Base-by-base conservation (phyloP, 495 filamentous ascomycete species). In the Podospora conica region DNA sequence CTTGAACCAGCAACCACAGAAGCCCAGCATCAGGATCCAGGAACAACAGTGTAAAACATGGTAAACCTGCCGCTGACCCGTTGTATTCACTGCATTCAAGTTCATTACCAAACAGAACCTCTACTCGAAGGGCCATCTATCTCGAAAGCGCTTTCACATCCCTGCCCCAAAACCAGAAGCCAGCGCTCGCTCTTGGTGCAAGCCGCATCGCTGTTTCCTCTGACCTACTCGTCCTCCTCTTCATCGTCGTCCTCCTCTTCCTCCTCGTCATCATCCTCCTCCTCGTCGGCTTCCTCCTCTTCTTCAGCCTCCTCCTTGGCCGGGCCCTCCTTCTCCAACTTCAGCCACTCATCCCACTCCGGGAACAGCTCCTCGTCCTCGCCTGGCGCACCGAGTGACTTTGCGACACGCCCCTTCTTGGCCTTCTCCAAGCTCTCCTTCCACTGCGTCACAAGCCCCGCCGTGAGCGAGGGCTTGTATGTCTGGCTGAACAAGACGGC, bases 281-380 rank as follows among this genome's bases (percentile, higher is more conserved):
- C 69, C 8, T 65, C 66, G 7, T 63, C 69, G 0, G 53, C 67
- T 2, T 66, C 66, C 24, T 54, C 68, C 57, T 59, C 21, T 18
- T 20, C 57, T 40, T 75, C 71, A 1, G 65, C 70, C 18, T 69
- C 74, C 25, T 68, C 74, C 64, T 85, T 83, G 74, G 61, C 67
- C 11, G 70, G 71, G 0, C 87, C 87, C 69, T 92, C 87, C 69
- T 83, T 87, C 81, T 97, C 95, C 59, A 97, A 71, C 71, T 80
- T 84, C 69, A 97, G 73, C 80, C 89, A 97, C 75, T 94, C 91
- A 0, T 95, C 90, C 94, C 93, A 98, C 70, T 96, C 92, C 0
- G 94, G 93, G 80, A 97, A 98, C 61, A 98, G 80, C 53, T 96
- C 95, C 57, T 89, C 90, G 70, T 98, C 95, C 55, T 93, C 89